These are phyloP conservation scores for Fraxinus dipetala DNA, from an alignment of 305 asterid species.

Conservation along the genomic window DNA sequence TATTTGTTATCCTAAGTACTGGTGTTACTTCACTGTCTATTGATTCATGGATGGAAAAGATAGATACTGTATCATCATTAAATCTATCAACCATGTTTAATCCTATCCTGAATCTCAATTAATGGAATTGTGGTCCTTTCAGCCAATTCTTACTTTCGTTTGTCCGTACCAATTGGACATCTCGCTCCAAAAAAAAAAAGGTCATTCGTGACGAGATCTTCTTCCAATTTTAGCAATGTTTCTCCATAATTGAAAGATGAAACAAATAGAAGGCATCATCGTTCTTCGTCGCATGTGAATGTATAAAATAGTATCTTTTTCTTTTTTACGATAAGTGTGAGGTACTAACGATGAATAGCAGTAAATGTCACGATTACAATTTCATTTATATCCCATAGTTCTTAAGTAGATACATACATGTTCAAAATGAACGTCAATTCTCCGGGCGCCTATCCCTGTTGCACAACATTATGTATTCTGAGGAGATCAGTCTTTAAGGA, in stretches of 20 bases:
- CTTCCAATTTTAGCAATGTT: neutral
- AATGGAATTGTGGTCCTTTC: slow-evolving; percentile 22
- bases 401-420: neutral
- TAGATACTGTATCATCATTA: neutral
- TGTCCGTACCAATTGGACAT: slow-evolving; percentile 38
- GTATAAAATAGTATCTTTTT: neutral
- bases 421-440: neutral
- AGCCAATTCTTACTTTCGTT: neutral
- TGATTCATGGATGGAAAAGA: neutral
- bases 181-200: neutral
- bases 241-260: neutral
- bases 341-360: neutral
- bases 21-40: neutral
- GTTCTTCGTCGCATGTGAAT: neutral
- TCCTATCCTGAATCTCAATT: slow-evolving; percentile 20
- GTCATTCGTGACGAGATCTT: neutral
- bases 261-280: neutral
- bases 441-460: neutral
- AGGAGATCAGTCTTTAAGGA: neutral
- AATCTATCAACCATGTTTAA: slow-evolving; percentile 7
- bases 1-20: neutral
- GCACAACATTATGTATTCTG: neutral
- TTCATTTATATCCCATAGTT: neutral
- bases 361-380: neutral
- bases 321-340: neutral